Evolutionary conservation across 495 filamentous ascomycete genomes (phyloP), one percentile per base, ranked within the genome.

Genomic region (Paragyromitra xinjiangensis): DNA sequence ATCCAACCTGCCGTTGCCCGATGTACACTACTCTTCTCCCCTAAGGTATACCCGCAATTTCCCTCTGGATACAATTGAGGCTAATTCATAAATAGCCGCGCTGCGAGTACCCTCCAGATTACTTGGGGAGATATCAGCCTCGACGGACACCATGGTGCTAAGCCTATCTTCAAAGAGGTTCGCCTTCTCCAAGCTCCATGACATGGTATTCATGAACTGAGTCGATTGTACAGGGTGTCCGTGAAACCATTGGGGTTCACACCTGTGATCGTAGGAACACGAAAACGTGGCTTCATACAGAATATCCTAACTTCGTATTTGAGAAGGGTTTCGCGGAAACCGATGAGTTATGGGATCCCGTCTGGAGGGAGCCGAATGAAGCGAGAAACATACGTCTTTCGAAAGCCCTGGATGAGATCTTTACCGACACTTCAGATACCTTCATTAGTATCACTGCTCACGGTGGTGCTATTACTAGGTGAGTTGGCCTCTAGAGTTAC

Each of bases 231-330:
- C 42, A 82, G 80, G 56, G 67, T 62, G 48, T 95, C 71, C 88
- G 93, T 56, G 93, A 97, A 78, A 85, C 87, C 1, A 88, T 94
- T 69, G 89, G 89, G 56, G 85, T 90, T 58, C 93, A 95, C 81
- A 95, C 93, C 7, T 97, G 93, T 82, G 93, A 97, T 82, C 88
- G 90, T 14, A 87, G 93, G 1, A 86, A 86, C 64, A 86, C 75
- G 34, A 87, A 87, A 64, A 84, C 84, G 3, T 88, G 86, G 69
- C 93, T 97, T 77, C 80, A 83, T 5, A 56, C 80, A 12, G 83
- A 83, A 19, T 93, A 89, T 78, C 91, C 92, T 0, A 58, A 45
- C 6, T 94, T 87, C 83, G 80, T 34, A 1, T 88, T 94, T 63
- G 93, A 94, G 75, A 61, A 83, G 0, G 87, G 88, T 1, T 91